Percentiles rank a stretch among this genome's conserved stretches.
These are phyloP conservation scores for Coniochaeta prunicola DNA, from an alignment of 2,329 filamentous ascomycete species.

Conservation along the genomic window DNA sequence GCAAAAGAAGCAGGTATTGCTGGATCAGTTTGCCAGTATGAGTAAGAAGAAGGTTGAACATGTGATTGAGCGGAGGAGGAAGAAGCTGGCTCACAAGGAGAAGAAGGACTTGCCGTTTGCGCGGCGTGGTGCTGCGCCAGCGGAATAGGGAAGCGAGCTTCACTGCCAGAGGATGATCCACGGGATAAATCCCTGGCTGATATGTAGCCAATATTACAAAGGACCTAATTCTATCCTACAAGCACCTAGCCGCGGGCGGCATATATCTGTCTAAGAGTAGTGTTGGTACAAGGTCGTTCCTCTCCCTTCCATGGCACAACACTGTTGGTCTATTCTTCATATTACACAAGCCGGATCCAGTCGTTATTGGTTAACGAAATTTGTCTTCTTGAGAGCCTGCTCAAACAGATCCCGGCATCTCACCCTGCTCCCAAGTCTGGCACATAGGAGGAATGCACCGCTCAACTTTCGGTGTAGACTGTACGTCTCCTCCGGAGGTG, in stretches of 20 bases:
- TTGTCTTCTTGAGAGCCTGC: slow-evolving; percentile 37
- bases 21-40: slow-evolving; percentile 75
- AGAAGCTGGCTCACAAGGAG: slow-evolving; percentile 84
- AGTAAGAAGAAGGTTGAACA: slow-evolving; percentile 78
- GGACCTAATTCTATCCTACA: neutral
- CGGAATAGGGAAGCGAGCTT: slow-evolving; percentile 10
- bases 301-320: neutral
- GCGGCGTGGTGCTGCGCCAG: slow-evolving; percentile 30
- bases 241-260: neutral
- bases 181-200: slow-evolving; percentile 3
- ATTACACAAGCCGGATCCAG: neutral
- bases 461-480: slow-evolving; percentile 91
- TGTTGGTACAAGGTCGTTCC: slow-evolving; percentile 1
- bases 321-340: neutral
- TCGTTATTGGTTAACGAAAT: slow-evolving; percentile 6
- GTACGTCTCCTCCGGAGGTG: slow-evolving; percentile 96
- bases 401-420: slow-evolving; percentile 74
- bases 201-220: neutral
- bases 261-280: neutral
- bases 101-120: slow-evolving; percentile 63
- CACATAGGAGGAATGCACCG: slow-evolving; percentile 89
- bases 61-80: slow-evolving; percentile 77
- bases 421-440: slow-evolving; percentile 75
- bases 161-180: no score
- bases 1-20: slow-evolving; percentile 76